Conservation (phyloP, 495 filamentous ascomycete species). For the Thermothielavioides terrestris region DNA sequence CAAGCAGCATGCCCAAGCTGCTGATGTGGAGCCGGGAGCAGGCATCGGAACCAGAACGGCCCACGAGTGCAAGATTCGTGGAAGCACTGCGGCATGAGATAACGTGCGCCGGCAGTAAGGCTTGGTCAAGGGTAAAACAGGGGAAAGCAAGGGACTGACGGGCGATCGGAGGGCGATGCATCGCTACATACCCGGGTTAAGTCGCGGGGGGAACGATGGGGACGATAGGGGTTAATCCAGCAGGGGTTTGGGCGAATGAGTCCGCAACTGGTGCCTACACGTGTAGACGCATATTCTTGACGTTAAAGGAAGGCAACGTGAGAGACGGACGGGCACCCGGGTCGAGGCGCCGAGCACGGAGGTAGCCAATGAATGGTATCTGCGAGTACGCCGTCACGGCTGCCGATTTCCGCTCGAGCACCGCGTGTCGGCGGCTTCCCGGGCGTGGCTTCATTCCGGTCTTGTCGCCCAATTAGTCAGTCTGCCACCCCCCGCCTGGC, state of each 20-base stretch:
- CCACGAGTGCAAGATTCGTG: conserved; percentile 4
- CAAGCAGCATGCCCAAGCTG: conserved; percentile 12
- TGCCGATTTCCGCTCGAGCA: conserved; percentile 4
- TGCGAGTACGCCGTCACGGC: background rate
- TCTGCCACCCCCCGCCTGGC: background rate
- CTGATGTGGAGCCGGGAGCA: conserved; percentile 16
- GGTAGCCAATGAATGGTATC: background rate
- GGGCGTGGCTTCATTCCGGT: background rate
- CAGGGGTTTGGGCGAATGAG: conserved; percentile 15
- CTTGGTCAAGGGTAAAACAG: conserved; percentile 6
- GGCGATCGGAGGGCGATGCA: conserved; percentile 14
- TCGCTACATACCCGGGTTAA: conserved; percentile 11
- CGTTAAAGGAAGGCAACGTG: background rate
- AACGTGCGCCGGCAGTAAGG: conserved; percentile 12
- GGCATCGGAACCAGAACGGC: conserved; percentile 11
- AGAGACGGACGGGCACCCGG: too few species aligned
- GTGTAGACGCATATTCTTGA: background rate
- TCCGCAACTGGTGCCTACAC: background rate
- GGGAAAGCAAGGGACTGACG: conserved; percentile 8
- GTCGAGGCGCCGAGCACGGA: background rate
- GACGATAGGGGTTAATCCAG: too few species aligned
- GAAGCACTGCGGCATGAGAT: conserved; percentile 20
- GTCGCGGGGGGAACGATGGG: conserved; percentile 6
- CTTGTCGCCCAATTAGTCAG: conserved; percentile 16
- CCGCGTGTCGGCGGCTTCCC: background rate